These are phyloP conservation scores for Saitozyma sp. DNA, from an alignment of 768 basidiomycete species.

Conservation along the genomic window DNA sequence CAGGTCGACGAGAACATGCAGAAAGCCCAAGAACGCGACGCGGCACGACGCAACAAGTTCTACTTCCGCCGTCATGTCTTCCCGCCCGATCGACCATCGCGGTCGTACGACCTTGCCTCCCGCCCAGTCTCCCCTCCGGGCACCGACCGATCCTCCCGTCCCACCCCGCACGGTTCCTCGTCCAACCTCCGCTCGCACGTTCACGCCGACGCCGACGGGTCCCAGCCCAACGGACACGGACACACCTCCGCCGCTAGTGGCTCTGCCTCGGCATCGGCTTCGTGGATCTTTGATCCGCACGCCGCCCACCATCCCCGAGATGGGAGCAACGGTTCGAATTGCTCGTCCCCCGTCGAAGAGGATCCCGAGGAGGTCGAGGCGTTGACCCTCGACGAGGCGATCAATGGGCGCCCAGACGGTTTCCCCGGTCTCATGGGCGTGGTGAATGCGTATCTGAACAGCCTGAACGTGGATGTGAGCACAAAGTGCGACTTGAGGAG, in stretches of 20 bases:
- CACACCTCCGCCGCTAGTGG: neutral
- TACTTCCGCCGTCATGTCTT: constrained; percentile 87
- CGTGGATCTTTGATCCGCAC: constrained; percentile 2
- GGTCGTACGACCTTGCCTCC: constrained; percentile 37
- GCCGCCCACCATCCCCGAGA: neutral
- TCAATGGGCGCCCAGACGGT: constrained; percentile 77
- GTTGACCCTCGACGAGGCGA: constrained; percentile 87
- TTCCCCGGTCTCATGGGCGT: constrained; percentile 82
- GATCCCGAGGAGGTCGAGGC: constrained; percentile 76
- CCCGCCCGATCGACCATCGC: constrained; percentile 57
- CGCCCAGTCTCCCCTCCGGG: constrained; percentile 37
- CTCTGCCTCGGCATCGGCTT: neutral
- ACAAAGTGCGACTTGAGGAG: constrained; percentile 66
- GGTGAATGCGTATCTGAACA: constrained; percentile 79
- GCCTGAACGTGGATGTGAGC: constrained; percentile 69
- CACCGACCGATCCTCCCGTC: neutral
- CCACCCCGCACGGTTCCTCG: constrained; percentile 2
- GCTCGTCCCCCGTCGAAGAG: constrained; percentile 30
- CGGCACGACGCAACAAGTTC: constrained; percentile 71
- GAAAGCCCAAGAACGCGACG: constrained; percentile 80
- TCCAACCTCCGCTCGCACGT: neutral
- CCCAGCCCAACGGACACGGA: neutral
- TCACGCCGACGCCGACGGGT: neutral
- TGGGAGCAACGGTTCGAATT: constrained; percentile 25
- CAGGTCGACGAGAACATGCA: constrained; percentile 98